Conservation (phyloP, 1,284 basidiomycete species). For the Clitocybe nebularis region DNA sequence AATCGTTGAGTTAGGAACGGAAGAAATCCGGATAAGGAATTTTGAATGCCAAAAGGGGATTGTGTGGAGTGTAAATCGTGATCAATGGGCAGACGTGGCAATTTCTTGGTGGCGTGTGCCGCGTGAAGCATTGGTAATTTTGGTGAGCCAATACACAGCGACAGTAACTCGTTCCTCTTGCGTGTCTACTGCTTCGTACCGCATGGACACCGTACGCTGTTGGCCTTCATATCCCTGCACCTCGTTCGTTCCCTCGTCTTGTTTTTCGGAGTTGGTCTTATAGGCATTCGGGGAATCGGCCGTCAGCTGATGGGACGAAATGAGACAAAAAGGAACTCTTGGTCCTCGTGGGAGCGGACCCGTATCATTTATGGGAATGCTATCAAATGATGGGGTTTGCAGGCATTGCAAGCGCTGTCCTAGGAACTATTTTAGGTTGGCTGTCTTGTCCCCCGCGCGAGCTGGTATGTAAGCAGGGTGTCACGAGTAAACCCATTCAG, state of each 20-base stretch:
- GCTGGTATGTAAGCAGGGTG: conserved; percentile 2
- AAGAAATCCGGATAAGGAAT: conserved; percentile 12
- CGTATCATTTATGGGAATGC: conserved; percentile 2
- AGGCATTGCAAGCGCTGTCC: conserved; percentile 1
- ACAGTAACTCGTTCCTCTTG: too few relatives aligned
- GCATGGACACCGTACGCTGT: too few relatives aligned
- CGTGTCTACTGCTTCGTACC: too few relatives aligned
- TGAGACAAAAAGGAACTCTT: not conserved
- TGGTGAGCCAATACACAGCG: too few relatives aligned
- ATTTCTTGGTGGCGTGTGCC: conserved; percentile 1
- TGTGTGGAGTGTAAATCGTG: not conserved
- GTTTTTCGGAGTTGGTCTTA: too few relatives aligned
- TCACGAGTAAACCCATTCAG: conserved; percentile 9
- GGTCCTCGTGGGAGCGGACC: conserved; percentile 1
- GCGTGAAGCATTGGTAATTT: too few relatives aligned
- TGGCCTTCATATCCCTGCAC: too few relatives aligned
- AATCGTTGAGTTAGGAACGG: not conserved
- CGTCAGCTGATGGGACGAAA: not conserved
- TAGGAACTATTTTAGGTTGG: conserved; percentile 2
- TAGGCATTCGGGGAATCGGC: not conserved
- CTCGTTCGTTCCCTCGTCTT: too few relatives aligned
- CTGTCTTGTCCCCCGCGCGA: conserved; percentile 3
- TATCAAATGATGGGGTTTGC: conserved; percentile 7
- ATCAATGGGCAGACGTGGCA: conserved; percentile 1
- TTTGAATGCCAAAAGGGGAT: conserved; percentile 13